Percentiles rank a stretch among this genome's conserved stretches.
Conservation (phyloP, 1,284 basidiomycete genomes). For the Tylopilus orsonianus region DNA sequence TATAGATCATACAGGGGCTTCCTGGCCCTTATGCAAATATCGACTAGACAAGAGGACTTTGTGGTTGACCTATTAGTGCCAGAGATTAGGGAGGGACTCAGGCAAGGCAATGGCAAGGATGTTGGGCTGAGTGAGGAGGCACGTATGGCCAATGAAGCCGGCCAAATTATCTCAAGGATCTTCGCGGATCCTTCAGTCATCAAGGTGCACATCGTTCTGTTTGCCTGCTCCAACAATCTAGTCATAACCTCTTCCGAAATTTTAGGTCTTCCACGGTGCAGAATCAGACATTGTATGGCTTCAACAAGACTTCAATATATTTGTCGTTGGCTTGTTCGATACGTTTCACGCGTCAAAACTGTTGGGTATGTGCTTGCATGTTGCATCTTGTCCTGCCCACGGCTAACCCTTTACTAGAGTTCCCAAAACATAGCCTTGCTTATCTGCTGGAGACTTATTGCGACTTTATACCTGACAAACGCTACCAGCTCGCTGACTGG, state of each 20-base stretch:
- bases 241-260: no score
- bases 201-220: constrained; percentile 55
- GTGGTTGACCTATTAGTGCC: constrained; percentile 77
- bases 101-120: constrained; percentile 33
- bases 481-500: constrained; percentile 97
- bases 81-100: constrained; percentile 74
- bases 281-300: constrained; percentile 96
- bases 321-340: constrained; percentile 94
- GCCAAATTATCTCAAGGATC: constrained; percentile 51
- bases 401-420: constrained; percentile 46
- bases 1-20: constrained; percentile 86
- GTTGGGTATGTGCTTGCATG: constrained; percentile 51
- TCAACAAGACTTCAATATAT: constrained; percentile 93
- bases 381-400: not conserved
- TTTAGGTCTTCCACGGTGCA: constrained; percentile 89
- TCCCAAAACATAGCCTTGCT: constrained; percentile 82
- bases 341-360: constrained; percentile 93
- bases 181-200: constrained; percentile 84
- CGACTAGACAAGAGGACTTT: constrained; percentile 83
- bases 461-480: constrained; percentile 91
- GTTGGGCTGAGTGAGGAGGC: constrained; percentile 14
- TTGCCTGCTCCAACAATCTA: not conserved
- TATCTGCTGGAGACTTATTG: constrained; percentile 89
- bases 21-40: constrained; percentile 92
- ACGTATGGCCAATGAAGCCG: constrained; percentile 42